Evolutionary conservation across 345 rosid genomes (phyloP).

Genomic region (rapeseed (Brassica napus)): Da-Ae NC_063440.1:27077001-27077500

Average conservation of each 20-base stretch:
- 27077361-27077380: slow-evolving; percentile 36
- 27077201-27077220: background rate
- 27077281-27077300: slow-evolving; percentile 29
- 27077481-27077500: background rate
- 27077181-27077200: slow-evolving; percentile 1
- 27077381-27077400: slow-evolving; percentile 18
- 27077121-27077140: background rate
- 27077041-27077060: background rate
- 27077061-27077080: background rate
- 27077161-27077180: background rate
- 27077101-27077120: background rate
- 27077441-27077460: slow-evolving; percentile 10
- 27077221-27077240: slow-evolving; percentile 7
- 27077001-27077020: background rate
- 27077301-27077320: slow-evolving; percentile 22
- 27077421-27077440: slow-evolving; percentile 11
- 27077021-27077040: background rate
- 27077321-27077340: slow-evolving; percentile 29
- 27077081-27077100: background rate
- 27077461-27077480: background rate
- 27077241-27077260: background rate
- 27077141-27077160: background rate
- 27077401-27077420: background rate
- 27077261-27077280: background rate
- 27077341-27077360: background rate